Base-by-base conservation (phyloP, 2,329 filamentous ascomycete species). In the Colletotrichum sp. region DNA sequence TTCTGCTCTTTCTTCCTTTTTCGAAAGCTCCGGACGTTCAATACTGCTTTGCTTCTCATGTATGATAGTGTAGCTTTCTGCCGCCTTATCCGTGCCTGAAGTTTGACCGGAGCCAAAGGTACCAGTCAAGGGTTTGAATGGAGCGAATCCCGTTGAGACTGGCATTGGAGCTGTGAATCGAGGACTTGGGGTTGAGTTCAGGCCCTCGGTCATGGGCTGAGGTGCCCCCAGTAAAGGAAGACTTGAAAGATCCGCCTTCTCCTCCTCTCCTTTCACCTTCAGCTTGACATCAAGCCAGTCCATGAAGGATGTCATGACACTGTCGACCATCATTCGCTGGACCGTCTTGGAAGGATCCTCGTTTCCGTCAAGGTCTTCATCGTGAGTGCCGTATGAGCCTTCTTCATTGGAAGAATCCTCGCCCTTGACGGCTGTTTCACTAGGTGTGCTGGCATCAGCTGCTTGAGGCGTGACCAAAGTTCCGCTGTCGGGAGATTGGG, bases 241-340 rank as follows among this genome's bases (percentile, higher is more conserved):
- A 15, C 32, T 28, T 0, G 9, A 4, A 18, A 9, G 15, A 18
- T 21, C 7, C 0, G 15, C 39, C 18, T 36, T 18, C 18, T 71
- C 64, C 43, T 52, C 36, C 5, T 75, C 30, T 39, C 36, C 36
- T 28, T 66, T 57, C 12, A 72, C 36, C n/a, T 24, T 67, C 24
- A 75, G 52, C 30, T 64, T 74, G 13, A 63, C 43, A 26, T 76
- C 71, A 15, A 76, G 60, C 74, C 74, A 76, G 55, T 39, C 21
- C 63, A 75, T 71, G 55, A 76, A 76, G 1, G 72, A 43, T 1
- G 66, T 71, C 74, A 76, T 76, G 39, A 67, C 30, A 13, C 36
- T 75, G 52, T 76, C 72, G 2, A 76, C 63, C 30, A 76, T 76
- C 30, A 67, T 32, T 10, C n/a, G n/a, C 16, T 75, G 73, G 2